These are phyloP conservation scores for Vararia minispora DNA, from an alignment of 768 basidiomycete genomes.

Conservation along the genomic window DNA sequence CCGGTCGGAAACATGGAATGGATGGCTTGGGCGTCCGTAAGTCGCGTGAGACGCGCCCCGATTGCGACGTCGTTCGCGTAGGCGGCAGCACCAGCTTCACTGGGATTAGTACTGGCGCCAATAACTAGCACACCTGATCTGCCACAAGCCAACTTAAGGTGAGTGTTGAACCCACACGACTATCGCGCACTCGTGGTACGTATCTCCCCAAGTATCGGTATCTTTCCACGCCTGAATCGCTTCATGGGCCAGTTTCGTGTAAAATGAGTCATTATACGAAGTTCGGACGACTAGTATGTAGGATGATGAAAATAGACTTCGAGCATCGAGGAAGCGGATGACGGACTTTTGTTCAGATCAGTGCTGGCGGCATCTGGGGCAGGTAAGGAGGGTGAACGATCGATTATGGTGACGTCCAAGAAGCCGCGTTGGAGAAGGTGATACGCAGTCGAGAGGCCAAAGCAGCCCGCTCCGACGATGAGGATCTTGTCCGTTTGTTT, in stretches of 20 bases:
- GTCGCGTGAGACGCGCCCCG: constrained; percentile 37
- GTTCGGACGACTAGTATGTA: constrained; percentile 57
- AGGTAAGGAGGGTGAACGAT: constrained; percentile 56
- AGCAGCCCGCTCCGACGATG: constrained; percentile 76
- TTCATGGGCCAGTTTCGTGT: constrained; percentile 60
- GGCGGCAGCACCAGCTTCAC: too few species aligned
- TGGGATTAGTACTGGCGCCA: too few species aligned
- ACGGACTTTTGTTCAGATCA: constrained; percentile 34
- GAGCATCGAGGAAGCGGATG: not conserved
- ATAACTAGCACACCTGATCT: constrained; percentile 66
- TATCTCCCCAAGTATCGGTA: constrained; percentile 51
- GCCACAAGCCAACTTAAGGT: not conserved
- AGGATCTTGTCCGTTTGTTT: constrained; percentile 35
- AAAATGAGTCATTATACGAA: constrained; percentile 59
- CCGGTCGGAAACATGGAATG: constrained; percentile 36
- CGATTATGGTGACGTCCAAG: constrained; percentile 61
- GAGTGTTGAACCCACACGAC: not conserved
- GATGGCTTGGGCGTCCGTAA: constrained; percentile 29
- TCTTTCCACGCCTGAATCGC: constrained; percentile 69
- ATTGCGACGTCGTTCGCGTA: constrained; percentile 52
- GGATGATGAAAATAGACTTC: not conserved
- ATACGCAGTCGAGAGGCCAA: constrained; percentile 80
- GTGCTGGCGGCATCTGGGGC: constrained; percentile 74
- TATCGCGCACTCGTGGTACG: constrained; percentile 67
- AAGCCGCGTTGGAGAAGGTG: constrained; percentile 66